Evolutionary conservation across 495 filamentous ascomycete genomes (phyloP), one percentile per base, ranked within the genome.

Genomic region (Sordaria brevicollis): DNA sequence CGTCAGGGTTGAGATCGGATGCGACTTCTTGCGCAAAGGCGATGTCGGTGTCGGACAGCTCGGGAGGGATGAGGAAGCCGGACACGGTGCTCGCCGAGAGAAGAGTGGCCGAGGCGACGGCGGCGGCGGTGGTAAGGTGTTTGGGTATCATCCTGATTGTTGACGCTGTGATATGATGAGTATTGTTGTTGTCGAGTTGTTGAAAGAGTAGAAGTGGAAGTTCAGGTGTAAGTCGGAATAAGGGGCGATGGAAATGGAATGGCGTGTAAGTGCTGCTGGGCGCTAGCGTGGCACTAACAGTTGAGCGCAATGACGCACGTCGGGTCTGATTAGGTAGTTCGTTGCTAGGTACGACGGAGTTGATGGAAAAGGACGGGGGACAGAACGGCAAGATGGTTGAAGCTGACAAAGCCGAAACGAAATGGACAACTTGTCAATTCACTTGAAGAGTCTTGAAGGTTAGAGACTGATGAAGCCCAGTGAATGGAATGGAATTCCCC

Each of bases 11-110:
- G 25, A 57, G 29, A 1, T 57, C 49, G 2, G 49, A 57, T 0
- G 49, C 49, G 49, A 57, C 49, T 57, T 57, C 49, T 57, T 57
- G 49, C 5, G 49, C 49, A 31, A 57, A 57, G 25, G 49, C 19
- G 67, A 74, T 35, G 21, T 78, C 75, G 68, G 70, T 37, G 17
- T 72, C 67, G 69, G 68, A 65, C 33, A 78, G 36, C 66, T 73
- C 69, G 57, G 75, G 72, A 0, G 76, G 74, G 41, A 78, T n/a
- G 33, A 78, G 76, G 54, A 78, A 78, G 13, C 75, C 76, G 21
- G 69, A 17, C 21, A 38, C 65, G 8, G 65, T 25, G 49, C 25
- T 37, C 21, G 75, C 72, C 17, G 76, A 57, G 11, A 57, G 21
- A 5, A 57, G 57, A 33, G 69, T 66, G 70, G 75, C 75, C 39